Evolutionary conservation across 306 rosid genomes (phyloP).

Genomic region (Medicago arabica): DNA sequence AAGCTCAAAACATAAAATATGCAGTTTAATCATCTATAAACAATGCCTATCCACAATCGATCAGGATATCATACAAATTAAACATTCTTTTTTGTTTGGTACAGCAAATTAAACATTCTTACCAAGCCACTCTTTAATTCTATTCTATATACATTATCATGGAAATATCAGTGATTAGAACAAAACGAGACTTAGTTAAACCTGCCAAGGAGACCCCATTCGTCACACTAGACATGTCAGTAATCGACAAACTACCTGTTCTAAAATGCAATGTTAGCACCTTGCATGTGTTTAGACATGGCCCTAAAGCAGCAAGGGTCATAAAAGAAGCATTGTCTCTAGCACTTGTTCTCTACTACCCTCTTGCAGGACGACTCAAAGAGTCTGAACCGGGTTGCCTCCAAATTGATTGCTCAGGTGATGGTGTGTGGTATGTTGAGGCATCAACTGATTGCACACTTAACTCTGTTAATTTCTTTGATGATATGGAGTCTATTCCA

Average conservation of each 20-base stretch:
- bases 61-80: not conserved
- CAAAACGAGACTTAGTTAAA: conserved; percentile 50
- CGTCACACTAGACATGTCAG: conserved; percentile 58
- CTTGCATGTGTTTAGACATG: conserved; percentile 69
- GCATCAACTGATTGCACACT: conserved; percentile 63
- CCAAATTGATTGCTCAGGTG: conserved; percentile 62
- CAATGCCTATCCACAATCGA: conserved; percentile 3
- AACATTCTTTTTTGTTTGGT: too few relatives aligned
- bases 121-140: not conserved
- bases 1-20: conserved; percentile 7
- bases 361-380: conserved; percentile 68
- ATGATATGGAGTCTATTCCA: conserved; percentile 52
- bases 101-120: not conserved
- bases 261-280: conserved; percentile 72
- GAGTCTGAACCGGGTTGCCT: conserved; percentile 40
- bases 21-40: conserved; percentile 32
- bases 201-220: conserved; percentile 57
- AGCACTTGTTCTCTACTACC: conserved; percentile 78
- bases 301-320: conserved; percentile 52
- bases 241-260: conserved; percentile 58
- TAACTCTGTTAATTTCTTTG: conserved; percentile 52
- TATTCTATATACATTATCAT: conserved; percentile 7
- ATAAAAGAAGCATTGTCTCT: conserved; percentile 67
- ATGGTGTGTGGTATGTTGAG: conserved; percentile 71
- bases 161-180: conserved; percentile 56